These are phyloP conservation scores for Colletotrichum sp. DNA, from an alignment of 2,329 filamentous ascomycete species.

Conservation along the genomic window DNA sequence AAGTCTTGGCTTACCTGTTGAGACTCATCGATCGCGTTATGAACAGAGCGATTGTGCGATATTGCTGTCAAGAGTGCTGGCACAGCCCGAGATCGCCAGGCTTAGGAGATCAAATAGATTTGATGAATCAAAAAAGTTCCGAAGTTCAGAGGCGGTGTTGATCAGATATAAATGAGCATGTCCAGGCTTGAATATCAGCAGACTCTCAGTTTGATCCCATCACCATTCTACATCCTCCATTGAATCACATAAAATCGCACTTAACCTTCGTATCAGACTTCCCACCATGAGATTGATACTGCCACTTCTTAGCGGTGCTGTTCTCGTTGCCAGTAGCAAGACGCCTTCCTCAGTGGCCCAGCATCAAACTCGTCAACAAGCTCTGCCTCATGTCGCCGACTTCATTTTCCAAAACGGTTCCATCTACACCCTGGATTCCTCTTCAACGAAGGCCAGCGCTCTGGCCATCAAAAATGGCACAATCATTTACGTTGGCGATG, in stretches of 20 bases:
- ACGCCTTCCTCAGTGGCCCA: background rate
- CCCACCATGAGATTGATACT: background rate
- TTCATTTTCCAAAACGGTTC: slow-evolving; percentile 29
- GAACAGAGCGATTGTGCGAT: background rate
- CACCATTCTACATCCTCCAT: background rate
- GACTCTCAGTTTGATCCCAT: background rate
- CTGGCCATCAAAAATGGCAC: slow-evolving; percentile 25
- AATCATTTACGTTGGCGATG: slow-evolving; percentile 25
- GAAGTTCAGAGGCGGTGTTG: background rate
- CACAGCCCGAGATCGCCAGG: background rate
- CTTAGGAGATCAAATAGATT: accelerated
- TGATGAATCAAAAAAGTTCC: background rate
- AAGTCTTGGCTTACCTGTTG: background rate
- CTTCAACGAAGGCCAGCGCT: slow-evolving; percentile 18
- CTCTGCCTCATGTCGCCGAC: slow-evolving; percentile 15
- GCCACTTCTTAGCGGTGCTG: background rate
- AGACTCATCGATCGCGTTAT: background rate
- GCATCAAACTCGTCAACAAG: background rate
- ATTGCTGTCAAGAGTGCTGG: background rate
- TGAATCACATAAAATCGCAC: background rate
- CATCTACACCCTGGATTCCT: slow-evolving; percentile 27
- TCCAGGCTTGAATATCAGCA: background rate
- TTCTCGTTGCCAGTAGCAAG: background rate
- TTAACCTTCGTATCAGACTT: background rate
- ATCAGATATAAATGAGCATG: background rate